A percentile compares a stretch with the other conserved stretches of the same genome.
These are phyloP conservation scores for Schwanniomyces yamadae DNA, from an alignment of 805 yeast species.

Conservation along the genomic window DNA sequence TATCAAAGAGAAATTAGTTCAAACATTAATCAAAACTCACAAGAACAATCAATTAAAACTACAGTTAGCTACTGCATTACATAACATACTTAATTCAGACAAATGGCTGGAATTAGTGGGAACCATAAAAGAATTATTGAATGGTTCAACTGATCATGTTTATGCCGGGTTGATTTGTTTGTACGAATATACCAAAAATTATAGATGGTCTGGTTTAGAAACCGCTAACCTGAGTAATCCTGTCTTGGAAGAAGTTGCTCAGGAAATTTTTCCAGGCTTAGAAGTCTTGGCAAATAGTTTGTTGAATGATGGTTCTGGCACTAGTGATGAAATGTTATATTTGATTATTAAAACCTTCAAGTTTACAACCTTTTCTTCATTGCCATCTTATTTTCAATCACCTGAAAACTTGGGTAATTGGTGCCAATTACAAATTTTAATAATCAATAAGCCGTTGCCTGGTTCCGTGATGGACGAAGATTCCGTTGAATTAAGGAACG, in stretches of 20 bases:
- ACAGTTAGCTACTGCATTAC: constrained; percentile 57
- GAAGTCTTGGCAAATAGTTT: constrained; percentile 30
- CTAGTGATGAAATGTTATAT: constrained; percentile 37
- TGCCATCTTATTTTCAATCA: constrained; percentile 39
- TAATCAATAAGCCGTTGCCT: constrained; percentile 42
- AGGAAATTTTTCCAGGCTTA: constrained; percentile 35
- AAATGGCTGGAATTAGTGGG: constrained; percentile 41
- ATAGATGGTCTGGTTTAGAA: constrained; percentile 49
- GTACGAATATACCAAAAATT: constrained; percentile 40
- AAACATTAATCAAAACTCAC: constrained; percentile 40
- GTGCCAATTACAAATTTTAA: constrained; percentile 39
- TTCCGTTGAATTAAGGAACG: constrained; percentile 25
- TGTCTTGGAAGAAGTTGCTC: constrained; percentile 37
- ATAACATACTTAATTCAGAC: constrained; percentile 50
- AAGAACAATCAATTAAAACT: constrained; percentile 43
- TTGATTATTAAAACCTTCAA: constrained; percentile 41
- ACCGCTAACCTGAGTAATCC: constrained; percentile 32
- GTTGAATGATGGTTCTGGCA: constrained; percentile 18
- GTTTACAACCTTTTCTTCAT: constrained; percentile 35
- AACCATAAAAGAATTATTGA: constrained; percentile 38
- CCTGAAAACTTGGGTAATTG: constrained; percentile 37
- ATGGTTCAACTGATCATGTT: constrained; percentile 34
- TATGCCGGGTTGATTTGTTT: constrained; percentile 40
- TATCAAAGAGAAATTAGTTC: constrained; percentile 44
- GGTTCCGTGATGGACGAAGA: constrained; percentile 31